Evolutionary conservation across 2,329 filamentous ascomycete species (phyloP).

Genomic region (Fusarium sp.): DNA sequence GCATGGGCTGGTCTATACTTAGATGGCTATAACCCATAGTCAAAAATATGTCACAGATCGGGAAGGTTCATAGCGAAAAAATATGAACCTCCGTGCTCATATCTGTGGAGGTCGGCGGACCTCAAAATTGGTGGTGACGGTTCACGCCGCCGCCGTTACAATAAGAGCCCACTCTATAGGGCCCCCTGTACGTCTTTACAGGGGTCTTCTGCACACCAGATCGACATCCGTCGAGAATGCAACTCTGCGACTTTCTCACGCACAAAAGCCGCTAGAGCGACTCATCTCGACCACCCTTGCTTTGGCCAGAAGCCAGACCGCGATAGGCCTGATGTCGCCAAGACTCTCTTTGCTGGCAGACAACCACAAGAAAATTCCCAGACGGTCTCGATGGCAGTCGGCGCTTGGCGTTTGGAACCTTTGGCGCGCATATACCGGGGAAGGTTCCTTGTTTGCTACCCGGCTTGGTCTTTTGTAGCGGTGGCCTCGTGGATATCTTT

Average conservation of each 20-base stretch:
- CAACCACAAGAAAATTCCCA: conserved; percentile 5
- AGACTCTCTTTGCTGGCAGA: conserved; percentile 10
- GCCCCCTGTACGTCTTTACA: conserved; percentile 21
- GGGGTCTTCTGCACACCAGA: conserved; percentile 31
- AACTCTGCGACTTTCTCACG: not conserved
- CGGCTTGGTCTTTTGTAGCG: conserved; percentile 11
- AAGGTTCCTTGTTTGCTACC: conserved; percentile 23
- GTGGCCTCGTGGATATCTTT: conserved; percentile 21
- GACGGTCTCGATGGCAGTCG: conserved; percentile 7
- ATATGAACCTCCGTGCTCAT: conserved; percentile 7
- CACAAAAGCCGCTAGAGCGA: conserved; percentile 4
- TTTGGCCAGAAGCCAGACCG: not conserved
- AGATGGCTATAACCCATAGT: conserved; percentile 19
- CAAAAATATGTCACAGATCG: conserved; percentile 8
- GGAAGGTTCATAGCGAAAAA: conserved; percentile 19
- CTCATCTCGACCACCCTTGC: not conserved
- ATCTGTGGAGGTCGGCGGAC: conserved; percentile 14
- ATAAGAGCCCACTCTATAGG: conserved; percentile 33
- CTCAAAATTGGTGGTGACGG: conserved; percentile 13
- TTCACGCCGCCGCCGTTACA: conserved; percentile 33
- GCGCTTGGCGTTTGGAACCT: conserved; percentile 30
- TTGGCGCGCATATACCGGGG: conserved; percentile 33
- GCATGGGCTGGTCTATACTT: conserved; percentile 33
- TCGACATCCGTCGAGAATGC: conserved; percentile 25
- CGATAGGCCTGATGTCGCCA: conserved; percentile 15